phyloP scores from a whole-genome alignment of 2,329 filamentous ascomycete species.

The Metarhizium brunneum region DNA sequence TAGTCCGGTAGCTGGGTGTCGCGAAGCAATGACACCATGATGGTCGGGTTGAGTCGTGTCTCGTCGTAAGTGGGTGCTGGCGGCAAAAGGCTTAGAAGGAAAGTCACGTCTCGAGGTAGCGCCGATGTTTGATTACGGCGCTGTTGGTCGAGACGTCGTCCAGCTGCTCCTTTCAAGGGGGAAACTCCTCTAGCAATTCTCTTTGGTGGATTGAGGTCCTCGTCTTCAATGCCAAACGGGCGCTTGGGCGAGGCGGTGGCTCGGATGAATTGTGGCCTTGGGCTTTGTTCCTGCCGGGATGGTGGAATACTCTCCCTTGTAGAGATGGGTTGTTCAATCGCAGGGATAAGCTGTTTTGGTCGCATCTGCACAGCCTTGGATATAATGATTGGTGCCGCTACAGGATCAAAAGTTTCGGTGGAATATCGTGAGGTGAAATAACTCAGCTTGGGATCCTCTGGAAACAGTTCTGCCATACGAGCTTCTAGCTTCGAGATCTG shows the following conservation, averaged over 20 bases:
- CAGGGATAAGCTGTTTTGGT: conserved; percentile 47
- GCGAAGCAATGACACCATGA: conserved; percentile 64
- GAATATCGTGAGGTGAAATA: conserved; percentile 72
- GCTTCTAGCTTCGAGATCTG: conserved; percentile 87
- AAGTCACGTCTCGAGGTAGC: conserved; percentile 61
- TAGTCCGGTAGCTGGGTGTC: conserved; percentile 57
- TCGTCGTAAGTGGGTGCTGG: conserved; percentile 62
- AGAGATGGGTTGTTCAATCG: conserved; percentile 41
- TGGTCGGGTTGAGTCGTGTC: conserved; percentile 58
- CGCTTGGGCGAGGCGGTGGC: conserved; percentile 50
- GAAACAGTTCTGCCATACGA: conserved; percentile 89
- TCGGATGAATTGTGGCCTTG: conserved; percentile 37
- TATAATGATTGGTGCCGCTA: conserved; percentile 70
- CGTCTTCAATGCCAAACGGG: conserved; percentile 58
- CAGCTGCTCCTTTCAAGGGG: conserved; percentile 83
- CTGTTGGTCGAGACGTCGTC: conserved; percentile 74
- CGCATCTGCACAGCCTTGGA: conserved; percentile 72
- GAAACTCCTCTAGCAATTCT: conserved; percentile 87
- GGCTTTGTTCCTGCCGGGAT: conserved; percentile 29
- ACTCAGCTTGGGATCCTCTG: conserved; percentile 68
- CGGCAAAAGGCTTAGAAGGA: conserved; percentile 65
- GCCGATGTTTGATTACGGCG: conserved; percentile 54
- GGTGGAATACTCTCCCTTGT: conserved; percentile 35
- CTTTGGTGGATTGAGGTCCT: conserved; percentile 64
- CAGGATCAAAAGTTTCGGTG: conserved; percentile 66